phyloP scores from a whole-genome alignment of 495 filamentous ascomycete genomes.

The Acidomyces sp. region DNA sequence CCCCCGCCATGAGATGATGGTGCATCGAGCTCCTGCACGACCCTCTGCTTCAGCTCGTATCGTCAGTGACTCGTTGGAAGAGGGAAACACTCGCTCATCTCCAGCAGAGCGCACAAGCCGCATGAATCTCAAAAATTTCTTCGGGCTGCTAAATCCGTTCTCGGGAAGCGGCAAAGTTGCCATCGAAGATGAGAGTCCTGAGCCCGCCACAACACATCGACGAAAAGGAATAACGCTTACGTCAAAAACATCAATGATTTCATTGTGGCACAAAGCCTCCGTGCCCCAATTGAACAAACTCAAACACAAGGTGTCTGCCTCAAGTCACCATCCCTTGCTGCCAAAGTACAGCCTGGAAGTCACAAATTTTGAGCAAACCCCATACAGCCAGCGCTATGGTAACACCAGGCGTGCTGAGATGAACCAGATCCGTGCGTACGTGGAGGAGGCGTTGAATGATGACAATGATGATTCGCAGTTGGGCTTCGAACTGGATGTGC shows the following conservation, averaged over 20 bases:
- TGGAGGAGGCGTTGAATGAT: constrained; percentile 9
- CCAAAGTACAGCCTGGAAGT: constrained; percentile 3
- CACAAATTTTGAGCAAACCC: constrained; percentile 16
- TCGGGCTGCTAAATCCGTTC: not conserved
- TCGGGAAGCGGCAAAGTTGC: not conserved
- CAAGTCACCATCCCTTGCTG: not conserved
- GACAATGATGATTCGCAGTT: constrained; percentile 1
- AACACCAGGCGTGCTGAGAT: constrained; percentile 12
- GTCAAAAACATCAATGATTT: not conserved
- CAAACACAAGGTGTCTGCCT: constrained; percentile 1
- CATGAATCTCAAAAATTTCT: not conserved
- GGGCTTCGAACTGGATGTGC: constrained; percentile 42
- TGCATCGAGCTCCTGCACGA: not conserved
- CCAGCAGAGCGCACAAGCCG: not conserved
- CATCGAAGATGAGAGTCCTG: not conserved
- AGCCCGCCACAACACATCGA: not conserved
- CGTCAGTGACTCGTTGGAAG: too few relatives aligned
- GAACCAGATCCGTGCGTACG: constrained; percentile 2
- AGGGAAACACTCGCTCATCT: not conserved
- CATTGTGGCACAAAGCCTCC: constrained; percentile 2
- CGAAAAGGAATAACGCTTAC: not conserved
- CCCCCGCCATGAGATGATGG: not conserved
- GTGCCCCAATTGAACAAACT: constrained; percentile 4
- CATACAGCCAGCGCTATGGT: constrained; percentile 17
- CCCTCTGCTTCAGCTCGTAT: not conserved